Evolutionary conservation across 257 asterid species (phyloP), one percentile per base, ranked within the genome.

Genomic region (Phtheirospermum japonicum): DNA sequence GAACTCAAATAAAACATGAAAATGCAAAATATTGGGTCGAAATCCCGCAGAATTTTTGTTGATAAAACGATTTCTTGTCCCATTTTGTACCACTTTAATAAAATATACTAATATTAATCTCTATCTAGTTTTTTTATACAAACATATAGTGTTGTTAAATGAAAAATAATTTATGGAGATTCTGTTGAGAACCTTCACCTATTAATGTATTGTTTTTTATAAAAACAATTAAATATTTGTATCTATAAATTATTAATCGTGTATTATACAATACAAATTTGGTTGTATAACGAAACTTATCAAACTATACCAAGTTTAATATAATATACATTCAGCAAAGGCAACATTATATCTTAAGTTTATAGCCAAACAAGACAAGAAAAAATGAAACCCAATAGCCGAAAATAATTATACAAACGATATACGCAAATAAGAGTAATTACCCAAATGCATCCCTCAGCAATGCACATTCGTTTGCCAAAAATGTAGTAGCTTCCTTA

Each of bases 391-490:
- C 19, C 31, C 23, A 19, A 54, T 11, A 20, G 28, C n/a, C 61
- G 32, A 33, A 26, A 18, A 71, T 20, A 65, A 57, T 30, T 51
- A 34, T 28, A 54, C 23, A 69, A 59, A 53, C 0, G 31, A 66
- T 12, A 66, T 12, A 45, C 7, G 9, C 31, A 65, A 12, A 71
- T 59, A 30, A 19, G 4, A 34, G 11, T 32, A 61, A 65, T 63
- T 71, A 92, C 99, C 96, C 84, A 57, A 92, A 92, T 8, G 95
- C 84, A 76, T 85, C 85, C 80, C 97, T 78, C 62, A 92, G 84
- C 60, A 79, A 58, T 13, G 93, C 90, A 72, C 95, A 84, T 76
- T 92, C 98, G 69, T 88, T 88, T 71, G 89, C 95, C 81, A 92
- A 63, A 69, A 92, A 92, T 20, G 69, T 17, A 3, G 93, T 94